Evolutionary conservation across 169 alveolate species (phyloP).

Genomic region (Prorocentrum cordatum): DNA sequence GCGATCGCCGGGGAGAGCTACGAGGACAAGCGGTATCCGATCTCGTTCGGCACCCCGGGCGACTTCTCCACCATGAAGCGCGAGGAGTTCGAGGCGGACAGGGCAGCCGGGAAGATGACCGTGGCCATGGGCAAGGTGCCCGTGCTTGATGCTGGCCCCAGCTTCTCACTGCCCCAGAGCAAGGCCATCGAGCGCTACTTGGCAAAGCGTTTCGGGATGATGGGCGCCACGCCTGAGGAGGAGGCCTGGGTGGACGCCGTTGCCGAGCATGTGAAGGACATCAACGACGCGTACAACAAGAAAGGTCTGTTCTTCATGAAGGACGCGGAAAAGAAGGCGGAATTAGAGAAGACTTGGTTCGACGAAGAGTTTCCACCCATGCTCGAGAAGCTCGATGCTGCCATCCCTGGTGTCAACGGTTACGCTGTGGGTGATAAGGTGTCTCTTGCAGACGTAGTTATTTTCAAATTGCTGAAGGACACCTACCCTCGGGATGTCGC

Average conservation of each 20-base stretch:
- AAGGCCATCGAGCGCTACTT: conserved; percentile 48
- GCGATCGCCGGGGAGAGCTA: conserved; percentile 33
- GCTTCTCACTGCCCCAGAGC: conserved; percentile 46
- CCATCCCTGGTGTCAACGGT: conserved; percentile 32
- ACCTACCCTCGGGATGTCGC: conserved; percentile 8
- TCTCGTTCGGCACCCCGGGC: conserved; percentile 38
- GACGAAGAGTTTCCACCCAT: conserved; percentile 14
- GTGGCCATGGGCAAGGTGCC: conserved; percentile 59
- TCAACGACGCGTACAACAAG: conserved; percentile 31
- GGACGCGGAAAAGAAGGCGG: conserved; percentile 30
- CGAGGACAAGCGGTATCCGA: conserved; percentile 33
- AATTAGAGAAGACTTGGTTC: not conserved
- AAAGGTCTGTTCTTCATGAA: conserved; percentile 43
- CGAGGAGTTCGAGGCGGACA: conserved; percentile 31
- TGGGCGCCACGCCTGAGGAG: conserved; percentile 31
- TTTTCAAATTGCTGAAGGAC: conserved; percentile 39
- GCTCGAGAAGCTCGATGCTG: conserved; percentile 11
- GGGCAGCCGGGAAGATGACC: conserved; percentile 26
- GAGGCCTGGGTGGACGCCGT: conserved; percentile 50
- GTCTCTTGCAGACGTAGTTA: conserved; percentile 35
- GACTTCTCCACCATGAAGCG: conserved; percentile 18
- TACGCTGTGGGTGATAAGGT: conserved; percentile 33
- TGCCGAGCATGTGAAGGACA: conserved; percentile 37
- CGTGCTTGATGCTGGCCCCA: conserved; percentile 6
- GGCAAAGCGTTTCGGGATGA: conserved; percentile 34